A percentile compares a stretch with the other conserved stretches of the same genome.
Conservation (phyloP, 495 filamentous ascomycete genomes). For the Xylaria sp. region DNA sequence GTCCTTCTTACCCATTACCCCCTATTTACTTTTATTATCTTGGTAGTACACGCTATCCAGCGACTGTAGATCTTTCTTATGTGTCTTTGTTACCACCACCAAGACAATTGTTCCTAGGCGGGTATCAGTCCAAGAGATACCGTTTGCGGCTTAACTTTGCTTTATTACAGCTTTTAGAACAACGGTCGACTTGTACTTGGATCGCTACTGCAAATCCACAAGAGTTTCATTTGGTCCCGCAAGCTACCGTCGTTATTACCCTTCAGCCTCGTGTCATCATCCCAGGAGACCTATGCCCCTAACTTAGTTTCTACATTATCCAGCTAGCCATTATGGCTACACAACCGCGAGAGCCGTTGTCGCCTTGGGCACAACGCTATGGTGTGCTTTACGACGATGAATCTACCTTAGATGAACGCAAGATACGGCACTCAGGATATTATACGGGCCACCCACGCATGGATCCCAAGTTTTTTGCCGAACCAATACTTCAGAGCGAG, state of each 20-base stretch:
- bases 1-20: too few relatives aligned
- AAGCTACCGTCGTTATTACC: background rate
- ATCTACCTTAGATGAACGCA: background rate
- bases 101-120: background rate
- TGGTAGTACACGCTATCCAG: too few relatives aligned
- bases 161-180: background rate
- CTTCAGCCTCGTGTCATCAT: background rate
- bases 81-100: too few relatives aligned
- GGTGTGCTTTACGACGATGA: background rate
- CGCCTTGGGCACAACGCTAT: constrained; percentile 3
- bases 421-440: background rate
- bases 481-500: background rate
- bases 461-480: constrained; percentile 7
- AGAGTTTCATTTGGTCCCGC: background rate
- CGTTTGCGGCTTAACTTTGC: background rate
- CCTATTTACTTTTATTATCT: too few relatives aligned
- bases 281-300: background rate
- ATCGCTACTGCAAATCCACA: background rate
- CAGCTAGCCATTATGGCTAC: background rate
- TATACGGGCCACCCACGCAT: background rate
- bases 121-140: background rate
- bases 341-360: constrained; percentile 4
- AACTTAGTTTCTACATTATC: background rate
- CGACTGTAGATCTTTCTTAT: too few relatives aligned
- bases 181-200: background rate